Evolutionary conservation across 179 eudicot species (phyloP).

Genomic region (Dionaea muscipula): DNA sequence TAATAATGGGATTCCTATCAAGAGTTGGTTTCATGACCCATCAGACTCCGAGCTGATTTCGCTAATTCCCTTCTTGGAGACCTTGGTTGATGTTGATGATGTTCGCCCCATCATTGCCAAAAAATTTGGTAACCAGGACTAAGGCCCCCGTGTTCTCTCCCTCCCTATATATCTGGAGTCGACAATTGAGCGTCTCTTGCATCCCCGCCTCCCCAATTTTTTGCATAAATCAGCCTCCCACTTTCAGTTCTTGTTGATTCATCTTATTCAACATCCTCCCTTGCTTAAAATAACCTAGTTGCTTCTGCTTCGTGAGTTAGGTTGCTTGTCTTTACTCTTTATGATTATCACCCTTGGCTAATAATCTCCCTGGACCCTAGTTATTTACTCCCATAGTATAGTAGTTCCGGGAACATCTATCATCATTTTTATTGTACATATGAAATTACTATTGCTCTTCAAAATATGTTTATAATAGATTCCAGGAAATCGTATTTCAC

Average conservation of each 20-base stretch:
- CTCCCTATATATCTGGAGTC: slow-evolving; percentile 30
- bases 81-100: slow-evolving; percentile 71
- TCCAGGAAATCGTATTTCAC: neutral
- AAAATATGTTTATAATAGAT: slow-evolving; percentile 16
- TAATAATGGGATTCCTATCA: slow-evolving; percentile 96
- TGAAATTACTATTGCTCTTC: slow-evolving; percentile 24
- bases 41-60: slow-evolving; percentile 71
- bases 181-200: slow-evolving; percentile 24
- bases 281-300: slow-evolving; percentile 25
- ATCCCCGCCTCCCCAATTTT: slow-evolving; percentile 15
- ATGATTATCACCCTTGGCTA: slow-evolving; percentile 22
- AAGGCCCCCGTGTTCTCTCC: slow-evolving; percentile 50
- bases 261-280: slow-evolving; percentile 19
- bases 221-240: slow-evolving; percentile 16
- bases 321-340: slow-evolving; percentile 19
- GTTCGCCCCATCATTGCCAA: slow-evolving; percentile 89
- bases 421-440: slow-evolving; percentile 30
- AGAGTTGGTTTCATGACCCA: slow-evolving; percentile 99
- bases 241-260: slow-evolving; percentile 24
- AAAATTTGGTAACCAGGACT: slow-evolving; percentile 95
- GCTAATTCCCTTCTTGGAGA: slow-evolving; percentile 85
- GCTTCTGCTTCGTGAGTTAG: slow-evolving; percentile 28
- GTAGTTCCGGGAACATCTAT: slow-evolving; percentile 25
- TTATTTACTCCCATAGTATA: slow-evolving; percentile 22
- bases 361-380: slow-evolving; percentile 12